A percentile compares a stretch with the other conserved stretches of the same genome.
Conservation (phyloP, 495 filamentous ascomycete species). For the Penicillium salamii region DNA sequence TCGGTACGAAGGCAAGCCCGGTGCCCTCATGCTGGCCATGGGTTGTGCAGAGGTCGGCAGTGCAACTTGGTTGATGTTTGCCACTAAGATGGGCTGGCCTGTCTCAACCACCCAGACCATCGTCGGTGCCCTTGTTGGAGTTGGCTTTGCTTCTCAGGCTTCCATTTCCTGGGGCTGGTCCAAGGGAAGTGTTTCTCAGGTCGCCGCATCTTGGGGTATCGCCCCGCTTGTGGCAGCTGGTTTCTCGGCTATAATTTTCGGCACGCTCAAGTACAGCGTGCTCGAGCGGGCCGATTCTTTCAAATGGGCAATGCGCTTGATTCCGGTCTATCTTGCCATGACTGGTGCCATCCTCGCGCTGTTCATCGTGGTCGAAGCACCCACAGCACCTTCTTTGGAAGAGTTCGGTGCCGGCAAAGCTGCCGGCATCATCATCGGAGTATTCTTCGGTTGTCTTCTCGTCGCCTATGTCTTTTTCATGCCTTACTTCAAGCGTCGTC, state of each 20-base stretch:
- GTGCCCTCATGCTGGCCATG: conserved; percentile 60
- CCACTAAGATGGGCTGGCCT: conserved; percentile 54
- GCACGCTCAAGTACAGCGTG: conserved; percentile 60
- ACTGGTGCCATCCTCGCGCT: conserved; percentile 61
- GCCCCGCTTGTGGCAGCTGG: conserved; percentile 56
- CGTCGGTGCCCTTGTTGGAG: conserved; percentile 59
- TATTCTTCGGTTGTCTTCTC: conserved; percentile 51
- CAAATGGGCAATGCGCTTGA: conserved; percentile 52
- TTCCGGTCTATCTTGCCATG: conserved; percentile 61
- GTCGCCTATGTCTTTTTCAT: conserved; percentile 57
- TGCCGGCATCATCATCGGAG: conserved; percentile 56
- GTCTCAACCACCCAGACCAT: conserved; percentile 67
- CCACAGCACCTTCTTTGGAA: conserved; percentile 35
- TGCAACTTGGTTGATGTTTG: conserved; percentile 56
- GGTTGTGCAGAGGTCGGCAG: conserved; percentile 58
- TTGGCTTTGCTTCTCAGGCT: conserved; percentile 59
- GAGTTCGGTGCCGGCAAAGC: conserved; percentile 49
- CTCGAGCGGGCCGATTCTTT: conserved; percentile 57
- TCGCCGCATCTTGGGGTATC: conserved; percentile 61
- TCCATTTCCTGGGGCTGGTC: conserved; percentile 56
- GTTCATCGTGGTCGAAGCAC: conserved; percentile 52
- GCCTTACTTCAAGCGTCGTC: conserved; percentile 59
- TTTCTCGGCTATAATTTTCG: conserved; percentile 63
- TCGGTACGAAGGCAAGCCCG: conserved; percentile 50
- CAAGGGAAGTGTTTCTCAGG: conserved; percentile 50